Conservation (phyloP, 2,329 filamentous ascomycete genomes). For the Alternaria sp. region DNA sequence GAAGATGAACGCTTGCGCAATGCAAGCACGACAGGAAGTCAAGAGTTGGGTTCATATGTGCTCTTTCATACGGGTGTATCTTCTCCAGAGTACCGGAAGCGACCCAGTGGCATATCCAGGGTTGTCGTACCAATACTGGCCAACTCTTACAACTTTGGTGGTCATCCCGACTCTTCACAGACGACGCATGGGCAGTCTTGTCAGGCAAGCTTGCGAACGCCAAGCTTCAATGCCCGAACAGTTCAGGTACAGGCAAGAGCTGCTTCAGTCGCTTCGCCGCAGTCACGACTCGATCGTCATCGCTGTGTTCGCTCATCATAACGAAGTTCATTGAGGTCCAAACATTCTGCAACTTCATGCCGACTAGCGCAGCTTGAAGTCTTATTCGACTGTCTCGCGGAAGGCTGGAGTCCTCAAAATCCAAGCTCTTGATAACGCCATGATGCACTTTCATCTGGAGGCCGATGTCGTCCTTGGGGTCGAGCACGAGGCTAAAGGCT, state of each 20-base stretch:
- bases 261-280: slow-evolving; percentile 28
- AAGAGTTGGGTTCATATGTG: background rate
- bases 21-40: background rate
- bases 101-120: background rate
- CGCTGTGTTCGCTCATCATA: slow-evolving; percentile 17
- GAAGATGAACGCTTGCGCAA: background rate
- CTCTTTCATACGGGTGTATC: background rate
- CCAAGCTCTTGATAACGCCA: slow-evolving; percentile 62
- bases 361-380: slow-evolving; percentile 32
- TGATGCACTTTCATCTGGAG: slow-evolving; percentile 52
- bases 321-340: slow-evolving; percentile 46
- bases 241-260: slow-evolving; percentile 29
- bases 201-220: background rate
- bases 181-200: background rate
- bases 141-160: too few relatives aligned
- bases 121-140: too few relatives aligned
- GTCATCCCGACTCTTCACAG: background rate
- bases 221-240: slow-evolving; percentile 10
- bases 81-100: background rate
- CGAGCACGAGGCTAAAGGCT: slow-evolving; percentile 68
- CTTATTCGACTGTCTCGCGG: slow-evolving; percentile 16
- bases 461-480: slow-evolving; percentile 55
- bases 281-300: slow-evolving; percentile 15
- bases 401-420: slow-evolving; percentile 35
- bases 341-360: slow-evolving; percentile 59